Evolutionary conservation across 2,329 filamentous ascomycete species (phyloP).

Genomic region (Colletotrichum sp.): DNA sequence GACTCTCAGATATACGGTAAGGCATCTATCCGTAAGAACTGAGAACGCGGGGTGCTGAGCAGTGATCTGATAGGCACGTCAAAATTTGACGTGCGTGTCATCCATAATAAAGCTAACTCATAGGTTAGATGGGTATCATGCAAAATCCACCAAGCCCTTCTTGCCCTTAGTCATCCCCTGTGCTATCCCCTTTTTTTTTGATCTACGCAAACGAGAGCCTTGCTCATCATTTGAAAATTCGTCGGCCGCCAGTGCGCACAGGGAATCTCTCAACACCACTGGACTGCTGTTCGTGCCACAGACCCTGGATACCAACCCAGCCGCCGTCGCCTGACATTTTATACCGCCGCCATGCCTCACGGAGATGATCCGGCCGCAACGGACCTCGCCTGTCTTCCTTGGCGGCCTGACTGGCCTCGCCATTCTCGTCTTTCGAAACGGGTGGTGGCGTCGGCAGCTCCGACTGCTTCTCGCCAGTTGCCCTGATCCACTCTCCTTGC

Average conservation of each 20-base stretch:
- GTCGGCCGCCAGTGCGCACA: conserved; percentile 53
- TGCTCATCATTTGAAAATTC: conserved; percentile 55
- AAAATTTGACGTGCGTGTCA: not conserved
- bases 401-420: conserved; percentile 33
- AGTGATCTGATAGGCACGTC: not conserved
- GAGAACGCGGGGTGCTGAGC: not conserved
- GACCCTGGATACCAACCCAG: conserved; percentile 62
- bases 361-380: conserved; percentile 74
- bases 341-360: conserved; percentile 75
- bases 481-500: conserved; percentile 73
- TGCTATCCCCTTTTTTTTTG: not conserved
- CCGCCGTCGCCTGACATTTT: conserved; percentile 67
- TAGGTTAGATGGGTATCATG: conserved; percentile 18
- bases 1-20: not conserved
- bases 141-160: not conserved
- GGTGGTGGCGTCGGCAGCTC: conserved; percentile 52
- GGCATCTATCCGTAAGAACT: not conserved
- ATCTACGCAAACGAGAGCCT: not conserved
- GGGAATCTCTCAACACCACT: conserved; percentile 67
- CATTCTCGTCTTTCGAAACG: conserved; percentile 30
- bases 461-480: conserved; percentile 61
- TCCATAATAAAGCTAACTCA: conserved; percentile 2
- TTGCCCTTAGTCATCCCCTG: not conserved
- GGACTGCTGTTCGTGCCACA: conserved; percentile 66
- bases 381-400: conserved; percentile 56